Evolutionary conservation across 257 asterid genomes (phyloP).

Genomic region (Solanum sitiens): DNA sequence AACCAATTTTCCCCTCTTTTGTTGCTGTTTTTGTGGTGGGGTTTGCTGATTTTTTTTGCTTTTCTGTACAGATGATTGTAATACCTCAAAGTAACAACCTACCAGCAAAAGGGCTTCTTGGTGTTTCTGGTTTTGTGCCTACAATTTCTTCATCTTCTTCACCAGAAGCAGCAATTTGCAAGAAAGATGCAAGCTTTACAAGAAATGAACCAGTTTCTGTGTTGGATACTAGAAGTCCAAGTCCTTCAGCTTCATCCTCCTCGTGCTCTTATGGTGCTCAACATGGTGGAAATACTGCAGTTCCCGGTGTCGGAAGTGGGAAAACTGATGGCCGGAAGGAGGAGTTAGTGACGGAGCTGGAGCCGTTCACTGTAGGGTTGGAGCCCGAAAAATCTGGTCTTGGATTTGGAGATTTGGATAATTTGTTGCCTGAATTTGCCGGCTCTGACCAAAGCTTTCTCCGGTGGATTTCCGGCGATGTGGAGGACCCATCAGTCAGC

Average conservation of each 20-base stretch:
- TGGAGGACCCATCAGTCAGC: conserved; percentile 16
- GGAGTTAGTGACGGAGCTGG: not conserved
- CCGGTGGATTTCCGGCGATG: conserved; percentile 27
- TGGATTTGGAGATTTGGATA: conserved; percentile 41
- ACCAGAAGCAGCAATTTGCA: not conserved
- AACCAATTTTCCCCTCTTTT: not conserved
- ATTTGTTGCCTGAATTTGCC: conserved; percentile 23
- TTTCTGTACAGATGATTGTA: conserved; percentile 25
- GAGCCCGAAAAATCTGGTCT: conserved; percentile 20
- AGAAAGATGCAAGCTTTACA: conserved; percentile 8
- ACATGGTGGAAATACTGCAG: not conserved
- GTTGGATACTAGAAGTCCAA: conserved; percentile 47
- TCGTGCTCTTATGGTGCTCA: conserved; percentile 2
- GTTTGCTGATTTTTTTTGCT: not conserved
- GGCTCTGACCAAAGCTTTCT: conserved; percentile 26
- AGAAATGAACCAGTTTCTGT: conserved; percentile 40
- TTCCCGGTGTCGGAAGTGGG: not conserved
- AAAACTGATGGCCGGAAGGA: not conserved
- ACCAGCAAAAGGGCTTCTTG: conserved; percentile 19
- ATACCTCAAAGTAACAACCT: conserved; percentile 26
- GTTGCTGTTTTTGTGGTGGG: not conserved
- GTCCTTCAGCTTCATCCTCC: conserved; percentile 47
- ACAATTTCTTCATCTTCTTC: conserved; percentile 11
- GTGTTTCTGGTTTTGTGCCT: conserved; percentile 15
- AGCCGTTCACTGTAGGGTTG: not conserved